Evolutionary conservation across 768 basidiomycete species (phyloP).

Genomic region (Pholiota molesta): DNA sequence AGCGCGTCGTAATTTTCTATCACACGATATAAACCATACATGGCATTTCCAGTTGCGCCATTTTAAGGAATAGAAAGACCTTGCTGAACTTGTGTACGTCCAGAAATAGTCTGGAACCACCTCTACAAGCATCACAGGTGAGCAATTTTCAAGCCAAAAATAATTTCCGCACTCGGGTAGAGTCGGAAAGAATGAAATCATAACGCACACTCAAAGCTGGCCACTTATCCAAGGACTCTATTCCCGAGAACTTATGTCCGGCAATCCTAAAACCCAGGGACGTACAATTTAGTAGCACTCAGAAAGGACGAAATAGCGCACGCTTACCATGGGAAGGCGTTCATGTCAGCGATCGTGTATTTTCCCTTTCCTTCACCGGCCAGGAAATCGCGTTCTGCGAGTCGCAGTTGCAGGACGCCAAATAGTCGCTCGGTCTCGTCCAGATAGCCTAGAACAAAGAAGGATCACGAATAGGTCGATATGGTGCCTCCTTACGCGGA

Average conservation of each 20-base stretch:
- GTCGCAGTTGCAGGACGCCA: slow-evolving; percentile 71
- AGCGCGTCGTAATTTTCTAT: too few species aligned
- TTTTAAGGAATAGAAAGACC: slow-evolving; percentile 20
- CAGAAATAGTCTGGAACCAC: slow-evolving; percentile 29
- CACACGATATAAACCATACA: too few species aligned
- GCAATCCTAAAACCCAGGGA: slow-evolving; percentile 48
- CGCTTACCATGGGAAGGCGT: slow-evolving; percentile 60
- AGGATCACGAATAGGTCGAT: background rate
- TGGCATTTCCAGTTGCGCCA: background rate
- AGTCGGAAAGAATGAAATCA: slow-evolving; percentile 1
- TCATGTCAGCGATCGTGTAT: slow-evolving; percentile 69
- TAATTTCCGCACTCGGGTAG: slow-evolving; percentile 12
- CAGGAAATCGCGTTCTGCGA: slow-evolving; percentile 70
- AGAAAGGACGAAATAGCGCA: background rate
- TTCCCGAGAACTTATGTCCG: slow-evolving; percentile 44
- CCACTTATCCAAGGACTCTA: slow-evolving; percentile 61
- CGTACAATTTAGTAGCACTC: background rate
- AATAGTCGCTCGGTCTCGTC: slow-evolving; percentile 84
- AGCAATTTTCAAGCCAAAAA: slow-evolving; percentile 4
- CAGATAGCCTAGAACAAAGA: slow-evolving; percentile 53
- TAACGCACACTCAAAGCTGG: slow-evolving; percentile 57
- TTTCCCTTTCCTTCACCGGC: slow-evolving; percentile 68
- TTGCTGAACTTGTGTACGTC: slow-evolving; percentile 24
- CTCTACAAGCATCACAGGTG: slow-evolving; percentile 12
- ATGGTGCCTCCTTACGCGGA: background rate